phyloP scores from a whole-genome alignment of 148 eudicot genomes.

The Rheum nobile region DNA sequence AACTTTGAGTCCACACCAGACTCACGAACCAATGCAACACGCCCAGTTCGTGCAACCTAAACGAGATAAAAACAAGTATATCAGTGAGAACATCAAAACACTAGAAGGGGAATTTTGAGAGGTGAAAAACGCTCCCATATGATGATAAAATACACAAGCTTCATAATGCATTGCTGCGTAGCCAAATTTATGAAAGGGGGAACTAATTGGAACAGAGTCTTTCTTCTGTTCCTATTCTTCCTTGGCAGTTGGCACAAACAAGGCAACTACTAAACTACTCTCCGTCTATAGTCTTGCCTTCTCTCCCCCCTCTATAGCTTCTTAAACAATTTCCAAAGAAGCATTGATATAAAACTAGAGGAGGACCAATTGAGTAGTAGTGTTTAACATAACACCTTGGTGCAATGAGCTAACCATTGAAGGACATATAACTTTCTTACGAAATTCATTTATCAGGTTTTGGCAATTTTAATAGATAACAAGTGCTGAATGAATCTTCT shows the following conservation, averaged over 20 bases:
- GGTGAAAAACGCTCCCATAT: not conserved
- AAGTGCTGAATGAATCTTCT: not conserved
- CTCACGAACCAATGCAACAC: conserved; percentile 66
- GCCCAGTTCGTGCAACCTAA: conserved; percentile 63
- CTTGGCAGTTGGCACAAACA: not conserved
- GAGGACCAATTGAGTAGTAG: not conserved
- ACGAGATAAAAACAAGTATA: not conserved
- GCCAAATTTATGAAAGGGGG: not conserved
- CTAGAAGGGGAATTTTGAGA: not conserved
- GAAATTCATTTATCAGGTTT: not conserved
- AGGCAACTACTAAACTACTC: not conserved
- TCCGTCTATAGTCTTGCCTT: not conserved
- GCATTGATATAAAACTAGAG: not conserved
- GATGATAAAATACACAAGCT: not conserved
- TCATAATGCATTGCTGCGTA: not conserved
- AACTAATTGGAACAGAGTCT: not conserved
- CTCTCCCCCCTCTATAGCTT: not conserved
- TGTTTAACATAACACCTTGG: not conserved
- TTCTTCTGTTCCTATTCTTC: not conserved
- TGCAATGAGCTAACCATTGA: not conserved
- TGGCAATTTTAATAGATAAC: not conserved
- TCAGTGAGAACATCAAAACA: not conserved
- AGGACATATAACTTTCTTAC: not conserved
- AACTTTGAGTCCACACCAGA: conserved; percentile 82
- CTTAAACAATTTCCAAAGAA: not conserved